Percentiles rank a stretch among this genome's conserved stretches.
These are phyloP conservation scores for Colletotrichum navitas DNA, from an alignment of 2,329 filamentous ascomycete species.

Conservation along the genomic window DNA sequence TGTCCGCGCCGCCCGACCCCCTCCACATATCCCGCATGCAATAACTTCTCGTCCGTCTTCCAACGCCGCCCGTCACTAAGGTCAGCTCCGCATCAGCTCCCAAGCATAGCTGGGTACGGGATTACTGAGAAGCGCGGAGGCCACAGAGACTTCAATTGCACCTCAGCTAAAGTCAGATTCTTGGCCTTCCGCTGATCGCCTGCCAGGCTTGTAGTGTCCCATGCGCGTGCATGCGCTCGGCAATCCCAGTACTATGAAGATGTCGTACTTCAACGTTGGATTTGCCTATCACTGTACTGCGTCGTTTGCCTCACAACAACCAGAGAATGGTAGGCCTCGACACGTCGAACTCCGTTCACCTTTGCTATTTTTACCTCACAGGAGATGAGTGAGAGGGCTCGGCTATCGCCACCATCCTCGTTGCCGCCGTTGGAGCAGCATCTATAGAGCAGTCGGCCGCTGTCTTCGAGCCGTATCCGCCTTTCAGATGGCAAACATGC, in stretches of 20 bases:
- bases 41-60: neutral
- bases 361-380: too few relatives aligned
- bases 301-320: neutral
- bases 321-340: neutral
- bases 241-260: too few relatives aligned
- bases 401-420: too few relatives aligned
- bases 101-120: neutral
- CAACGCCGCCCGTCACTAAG: neutral
- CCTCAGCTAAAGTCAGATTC: too few relatives aligned
- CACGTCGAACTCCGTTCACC: neutral
- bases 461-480: too few relatives aligned
- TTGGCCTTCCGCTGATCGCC: too few relatives aligned
- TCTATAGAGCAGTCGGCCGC: too few relatives aligned
- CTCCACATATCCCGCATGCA: neutral
- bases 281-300: neutral
- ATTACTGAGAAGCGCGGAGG: neutral
- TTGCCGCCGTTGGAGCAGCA: too few relatives aligned
- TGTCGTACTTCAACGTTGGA: neutral
- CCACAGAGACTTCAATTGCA: neutral
- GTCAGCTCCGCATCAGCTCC: neutral
- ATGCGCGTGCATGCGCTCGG: too few relatives aligned
- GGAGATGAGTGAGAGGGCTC: too few relatives aligned
- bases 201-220: too few relatives aligned
- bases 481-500: too few relatives aligned
- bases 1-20: slow-evolving; percentile 11